Conservation (phyloP, 306 rosid species). For the Acmispon strigosus region DNA sequence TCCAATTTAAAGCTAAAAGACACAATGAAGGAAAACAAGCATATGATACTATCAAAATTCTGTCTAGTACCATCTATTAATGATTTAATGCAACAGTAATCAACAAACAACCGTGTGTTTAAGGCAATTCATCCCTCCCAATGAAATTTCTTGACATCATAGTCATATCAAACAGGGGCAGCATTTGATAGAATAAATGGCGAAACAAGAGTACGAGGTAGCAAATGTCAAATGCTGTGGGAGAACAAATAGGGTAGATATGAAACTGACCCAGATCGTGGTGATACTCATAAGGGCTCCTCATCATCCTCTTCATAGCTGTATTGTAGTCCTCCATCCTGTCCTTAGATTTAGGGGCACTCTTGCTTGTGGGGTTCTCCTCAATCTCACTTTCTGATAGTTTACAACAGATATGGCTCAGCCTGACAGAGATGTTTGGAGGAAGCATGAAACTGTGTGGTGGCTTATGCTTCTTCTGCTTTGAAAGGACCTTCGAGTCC, state of each 20-base stretch:
- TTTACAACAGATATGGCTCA: conserved; percentile 37
- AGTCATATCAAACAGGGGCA: background rate
- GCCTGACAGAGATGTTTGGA: conserved; percentile 5
- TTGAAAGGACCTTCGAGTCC: conserved; percentile 8
- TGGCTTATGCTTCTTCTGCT: conserved; percentile 16
- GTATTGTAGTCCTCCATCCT: conserved; percentile 71
- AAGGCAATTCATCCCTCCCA: background rate
- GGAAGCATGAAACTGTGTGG: conserved; percentile 21
- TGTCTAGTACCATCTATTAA: background rate
- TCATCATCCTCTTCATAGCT: conserved; percentile 92
- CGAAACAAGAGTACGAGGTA: background rate
- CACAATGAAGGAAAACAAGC: background rate
- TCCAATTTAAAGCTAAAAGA: background rate
- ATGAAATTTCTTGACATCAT: background rate
- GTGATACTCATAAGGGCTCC: conserved; percentile 88
- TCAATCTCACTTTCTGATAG: conserved; percentile 51
- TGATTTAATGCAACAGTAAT: conserved; percentile 13
- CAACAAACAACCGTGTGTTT: background rate
- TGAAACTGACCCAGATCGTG: conserved; percentile 83
- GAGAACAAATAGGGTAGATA: conserved; percentile 19
- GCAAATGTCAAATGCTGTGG: background rate
- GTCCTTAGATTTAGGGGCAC: conserved; percentile 35
- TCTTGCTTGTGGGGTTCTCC: conserved; percentile 29
- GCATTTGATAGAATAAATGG: background rate
- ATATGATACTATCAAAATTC: background rate